Base-by-base conservation (phyloP, 306 rosid species). In the Cercis canadensis region DNA sequence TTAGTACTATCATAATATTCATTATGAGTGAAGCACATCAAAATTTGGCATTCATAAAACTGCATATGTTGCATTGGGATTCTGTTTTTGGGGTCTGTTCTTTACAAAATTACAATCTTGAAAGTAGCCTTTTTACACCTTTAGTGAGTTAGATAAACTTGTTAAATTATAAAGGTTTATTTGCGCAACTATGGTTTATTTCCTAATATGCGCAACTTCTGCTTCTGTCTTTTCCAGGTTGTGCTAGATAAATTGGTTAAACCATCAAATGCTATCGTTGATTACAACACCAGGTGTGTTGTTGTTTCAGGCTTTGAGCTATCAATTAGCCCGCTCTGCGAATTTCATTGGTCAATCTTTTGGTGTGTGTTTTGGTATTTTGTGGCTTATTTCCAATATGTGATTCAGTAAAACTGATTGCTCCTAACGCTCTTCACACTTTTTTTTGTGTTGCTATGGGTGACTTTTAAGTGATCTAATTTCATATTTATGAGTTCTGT, bases 161-260 rank as follows among this genome's bases (percentile, higher is more conserved):
- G 21, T 65, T 16, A 41, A 74, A 71, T 43, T 53, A n/a, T 54
- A 10, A 59, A 7, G 15, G 46, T 15, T 57, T 66, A 24, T 50
- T 57, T 44, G 57, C 29, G 17, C 36, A 37, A 11, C 41, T 33
- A 49, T 69, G 47, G 58, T 10, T 6, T 43, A 24, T 62, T 44
- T 54, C 9, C 55, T 44, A 52, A 64, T 41, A 52, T 64, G 17
- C 56, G 57, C 50, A 40, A 63, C 62, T 49, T 56, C 11, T 12
- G 49, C 15, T 55, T 73, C 39, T 52, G 44, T 70, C 5, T 50
- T 33, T 88, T 73, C 45, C 92, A 94, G 99, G 89, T 87, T 72
- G 53, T 94, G 80, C 86, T 91, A 44, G 99, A 94, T 86, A 83
- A 89, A 69, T 78, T 94, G 89, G 99, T 94, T 69, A 91, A 89